Percentiles rank a stretch among this genome's conserved stretches.
Conservation (phyloP, 164 flowering plant species). For the Pachysandra terminalis region DNA sequence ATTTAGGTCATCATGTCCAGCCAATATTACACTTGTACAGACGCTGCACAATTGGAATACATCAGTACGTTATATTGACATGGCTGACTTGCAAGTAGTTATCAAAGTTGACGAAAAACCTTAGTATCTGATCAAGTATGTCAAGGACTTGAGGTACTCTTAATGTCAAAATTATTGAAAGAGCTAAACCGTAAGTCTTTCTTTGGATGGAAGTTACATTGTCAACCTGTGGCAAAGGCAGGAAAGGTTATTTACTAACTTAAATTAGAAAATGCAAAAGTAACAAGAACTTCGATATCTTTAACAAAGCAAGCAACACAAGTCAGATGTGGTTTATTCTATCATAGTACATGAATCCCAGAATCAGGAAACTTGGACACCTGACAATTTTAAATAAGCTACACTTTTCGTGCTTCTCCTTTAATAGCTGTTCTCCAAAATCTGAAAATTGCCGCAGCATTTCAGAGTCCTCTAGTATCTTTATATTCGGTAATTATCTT, state of each 20-base stretch:
- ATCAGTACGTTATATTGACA: constrained; percentile 5
- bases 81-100: background rate
- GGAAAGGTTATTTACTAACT: background rate
- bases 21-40: constrained; percentile 82
- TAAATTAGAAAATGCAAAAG: background rate
- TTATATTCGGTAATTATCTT: too few relatives aligned
- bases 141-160: constrained; percentile 90
- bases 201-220: constrained; percentile 60
- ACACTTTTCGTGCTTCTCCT: too few relatives aligned
- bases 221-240: constrained; percentile 52
- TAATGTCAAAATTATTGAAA: constrained; percentile 73
- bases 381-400: too few relatives aligned
- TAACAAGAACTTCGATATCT: background rate
- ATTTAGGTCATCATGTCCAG: constrained; percentile 51
- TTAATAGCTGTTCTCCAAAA: too few relatives aligned
- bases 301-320: background rate
- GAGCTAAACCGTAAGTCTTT: constrained; percentile 75
- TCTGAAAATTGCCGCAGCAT: too few relatives aligned
- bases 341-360: background rate
- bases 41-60: constrained; percentile 38
- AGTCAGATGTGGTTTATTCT: background rate
- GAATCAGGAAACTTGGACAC: background rate
- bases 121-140: constrained; percentile 84
- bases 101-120: constrained; percentile 35
- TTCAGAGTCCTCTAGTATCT: too few relatives aligned